These are phyloP conservation scores for Myxozyma monticola DNA, from an alignment of 805 yeast species.

Conservation along the genomic window DNA sequence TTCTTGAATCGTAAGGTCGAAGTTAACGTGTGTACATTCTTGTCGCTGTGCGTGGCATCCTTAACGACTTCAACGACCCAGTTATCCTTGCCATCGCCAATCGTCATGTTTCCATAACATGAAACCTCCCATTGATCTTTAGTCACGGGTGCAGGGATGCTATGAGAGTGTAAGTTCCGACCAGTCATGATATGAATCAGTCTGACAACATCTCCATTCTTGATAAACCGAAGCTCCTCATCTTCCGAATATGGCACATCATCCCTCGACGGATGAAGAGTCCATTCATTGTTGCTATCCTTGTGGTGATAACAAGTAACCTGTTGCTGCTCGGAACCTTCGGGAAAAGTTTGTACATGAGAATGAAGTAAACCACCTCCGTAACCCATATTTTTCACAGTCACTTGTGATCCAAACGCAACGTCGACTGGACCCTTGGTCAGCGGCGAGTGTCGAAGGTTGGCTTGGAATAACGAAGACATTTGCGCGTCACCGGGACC, in stretches of 20 bases:
- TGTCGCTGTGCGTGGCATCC: constrained; percentile 52
- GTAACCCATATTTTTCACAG: constrained; percentile 68
- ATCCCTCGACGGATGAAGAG: constrained; percentile 42
- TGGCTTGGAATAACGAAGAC: constrained; percentile 86
- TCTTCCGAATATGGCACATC: constrained; percentile 37
- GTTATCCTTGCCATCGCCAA: constrained; percentile 81
- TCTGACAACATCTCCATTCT: constrained; percentile 68
- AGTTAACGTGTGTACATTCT: constrained; percentile 72
- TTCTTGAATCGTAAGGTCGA: constrained; percentile 77
- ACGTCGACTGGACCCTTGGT: constrained; percentile 66
- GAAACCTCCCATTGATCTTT: constrained; percentile 76
- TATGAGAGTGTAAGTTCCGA: constrained; percentile 80
- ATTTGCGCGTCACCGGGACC: constrained; percentile 95
- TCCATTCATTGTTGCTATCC: constrained; percentile 84
- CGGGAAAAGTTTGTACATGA: constrained; percentile 81
- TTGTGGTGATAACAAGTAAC: constrained; percentile 88
- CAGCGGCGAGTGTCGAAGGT: constrained; percentile 67
- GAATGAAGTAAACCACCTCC: constrained; percentile 82
- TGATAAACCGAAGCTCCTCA: constrained; percentile 41
- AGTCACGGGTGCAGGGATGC: constrained; percentile 71
- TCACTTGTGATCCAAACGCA: constrained; percentile 60
- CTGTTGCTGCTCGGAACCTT: constrained; percentile 92
- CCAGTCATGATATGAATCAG: constrained; percentile 69
- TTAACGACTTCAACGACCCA: constrained; percentile 85
- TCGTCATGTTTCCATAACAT: constrained; percentile 71